phyloP scores from a whole-genome alignment of 768 basidiomycete species.

The Panaeolus cyanescens region DNA sequence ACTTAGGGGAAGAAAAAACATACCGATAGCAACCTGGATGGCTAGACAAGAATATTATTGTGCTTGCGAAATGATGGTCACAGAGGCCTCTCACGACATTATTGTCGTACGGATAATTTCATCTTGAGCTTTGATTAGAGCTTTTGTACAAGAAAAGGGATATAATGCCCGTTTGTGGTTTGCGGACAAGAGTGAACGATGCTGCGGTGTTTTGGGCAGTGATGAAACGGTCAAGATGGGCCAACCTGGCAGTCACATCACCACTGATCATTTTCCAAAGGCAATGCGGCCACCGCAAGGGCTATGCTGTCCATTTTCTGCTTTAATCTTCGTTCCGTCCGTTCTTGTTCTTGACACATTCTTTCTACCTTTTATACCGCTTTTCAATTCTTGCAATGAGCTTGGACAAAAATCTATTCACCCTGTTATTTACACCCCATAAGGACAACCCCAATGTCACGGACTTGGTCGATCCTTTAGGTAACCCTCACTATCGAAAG shows the following conservation, averaged over 20 bases:
- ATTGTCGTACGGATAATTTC: neutral
- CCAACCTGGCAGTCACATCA: neutral
- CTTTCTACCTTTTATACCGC: neutral
- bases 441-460: constrained; percentile 59
- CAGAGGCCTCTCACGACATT: neutral
- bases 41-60: neutral
- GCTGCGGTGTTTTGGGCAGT: neutral
- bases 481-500: constrained; percentile 72
- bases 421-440: constrained; percentile 64
- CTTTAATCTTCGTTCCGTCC: neutral
- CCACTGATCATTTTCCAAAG: neutral
- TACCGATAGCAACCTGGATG: neutral
- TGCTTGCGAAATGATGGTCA: no score
- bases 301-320: neutral
- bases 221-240: neutral
- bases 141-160: neutral
- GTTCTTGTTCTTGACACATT: neutral
- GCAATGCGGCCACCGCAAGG: constrained; percentile 2
- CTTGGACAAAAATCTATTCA: constrained; percentile 85
- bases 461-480: constrained; percentile 70
- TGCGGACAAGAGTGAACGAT: neutral
- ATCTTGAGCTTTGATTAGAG: neutral
- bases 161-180: neutral
- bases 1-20: neutral
- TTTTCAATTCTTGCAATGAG: constrained; percentile 54